A percentile compares a stretch with the other conserved stretches of the same genome.
Evolutionary conservation across 441 rosid species (phyloP).

Genomic region (Croton laevigatus): DNA sequence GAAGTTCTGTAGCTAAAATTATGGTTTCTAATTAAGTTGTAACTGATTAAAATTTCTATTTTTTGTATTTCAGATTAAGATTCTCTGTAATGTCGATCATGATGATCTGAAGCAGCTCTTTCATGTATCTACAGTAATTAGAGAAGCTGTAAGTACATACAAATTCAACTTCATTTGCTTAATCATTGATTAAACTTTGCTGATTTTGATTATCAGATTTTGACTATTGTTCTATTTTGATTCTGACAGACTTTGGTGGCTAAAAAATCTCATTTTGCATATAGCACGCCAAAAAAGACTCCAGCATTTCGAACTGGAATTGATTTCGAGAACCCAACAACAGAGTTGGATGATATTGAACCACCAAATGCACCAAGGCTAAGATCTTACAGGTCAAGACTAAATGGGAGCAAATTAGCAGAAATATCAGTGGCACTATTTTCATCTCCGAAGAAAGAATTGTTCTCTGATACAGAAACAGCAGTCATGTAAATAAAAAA

Average conservation of each 20-base stretch:
- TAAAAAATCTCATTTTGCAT: constrained; percentile 57
- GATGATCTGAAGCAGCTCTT: constrained; percentile 66
- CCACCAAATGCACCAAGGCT: constrained; percentile 61
- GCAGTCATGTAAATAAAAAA: constrained; percentile 11
- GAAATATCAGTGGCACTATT: constrained; percentile 56
- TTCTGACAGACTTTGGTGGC: constrained; percentile 55
- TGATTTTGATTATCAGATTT: not conserved
- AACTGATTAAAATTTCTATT: constrained; percentile 5
- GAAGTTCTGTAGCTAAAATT: not conserved
- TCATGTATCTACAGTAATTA: constrained; percentile 60
- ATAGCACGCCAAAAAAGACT: constrained; percentile 62
- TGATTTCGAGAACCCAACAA: constrained; percentile 27
- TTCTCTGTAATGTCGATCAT: constrained; percentile 68
- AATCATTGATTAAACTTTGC: not conserved
- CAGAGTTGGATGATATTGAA: constrained; percentile 43
- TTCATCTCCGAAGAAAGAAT: constrained; percentile 33
- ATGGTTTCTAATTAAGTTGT: not conserved
- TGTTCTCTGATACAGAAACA: constrained; percentile 28
- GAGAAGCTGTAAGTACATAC: constrained; percentile 65
- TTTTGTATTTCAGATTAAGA: constrained; percentile 45
- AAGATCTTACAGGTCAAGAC: constrained; percentile 31
- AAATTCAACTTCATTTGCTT: not conserved
- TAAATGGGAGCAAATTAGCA: constrained; percentile 39
- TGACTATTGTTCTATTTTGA: not conserved
- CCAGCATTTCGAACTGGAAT: constrained; percentile 39